Base-by-base conservation (phyloP, 140 eudicot species). In the Stevia rebaudiana region DNA sequence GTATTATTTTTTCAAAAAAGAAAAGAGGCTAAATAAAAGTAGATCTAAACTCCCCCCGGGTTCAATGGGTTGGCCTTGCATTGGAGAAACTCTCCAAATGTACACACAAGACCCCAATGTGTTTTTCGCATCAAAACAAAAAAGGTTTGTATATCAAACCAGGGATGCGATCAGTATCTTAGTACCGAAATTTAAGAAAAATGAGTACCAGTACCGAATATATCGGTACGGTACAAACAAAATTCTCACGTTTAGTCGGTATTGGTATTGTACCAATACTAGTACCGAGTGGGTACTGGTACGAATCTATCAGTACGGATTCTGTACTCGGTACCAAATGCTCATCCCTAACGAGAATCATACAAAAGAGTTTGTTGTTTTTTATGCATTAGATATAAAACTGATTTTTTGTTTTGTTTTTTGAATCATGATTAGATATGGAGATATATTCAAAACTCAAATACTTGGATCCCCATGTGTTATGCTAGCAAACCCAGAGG, bases 401-500 rank as follows among this genome's bases (percentile, higher is more conserved):
- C 19, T 24, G 0, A 46, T 62, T n/a, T 22, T 41, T 1, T 35
- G 21, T 2, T 54, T 46, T 33, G n/a, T n/a, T 33, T 48, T 40
- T 49, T 6, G 28, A 1, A 63, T 51, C 5, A 23, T 73, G 57
- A 50, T 63, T 76, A 90, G 97, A 71, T 86, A 86, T 65, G 97
- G 97, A 50, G 94, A 86, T 12, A 69, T 86, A 68, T 90, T 90
- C 68, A 90, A 86, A 66, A 90, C 94, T 17, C 86, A 80, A 63
- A 86, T 90, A 42, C 87, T 90, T 35, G 97, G 97, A 39, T 90
- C 82, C 73, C 97, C 97, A 3, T 90, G 95, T 70, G 77, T 90
- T 21, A 90, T 90, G 97, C 57, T 90, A 31, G 94, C 90, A 19
- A 84, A 84, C 74, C 97, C 97, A 0, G 95, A 90, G 69, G 97